Conservation (phyloP, 306 rosid species). For the Bauhinia variegata region DNA sequence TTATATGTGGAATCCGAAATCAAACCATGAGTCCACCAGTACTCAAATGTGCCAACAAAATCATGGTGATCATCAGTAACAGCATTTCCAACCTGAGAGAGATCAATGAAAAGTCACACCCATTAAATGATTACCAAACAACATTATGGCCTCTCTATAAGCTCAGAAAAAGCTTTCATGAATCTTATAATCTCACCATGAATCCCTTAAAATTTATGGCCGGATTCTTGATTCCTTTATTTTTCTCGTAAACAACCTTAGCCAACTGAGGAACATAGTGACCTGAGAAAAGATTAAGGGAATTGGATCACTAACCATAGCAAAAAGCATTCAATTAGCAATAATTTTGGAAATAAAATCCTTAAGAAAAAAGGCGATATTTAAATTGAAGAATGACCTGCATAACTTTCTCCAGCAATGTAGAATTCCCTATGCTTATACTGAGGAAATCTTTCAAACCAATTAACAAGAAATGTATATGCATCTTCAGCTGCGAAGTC, state of each 20-base stretch:
- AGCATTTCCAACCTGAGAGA: slow-evolving; percentile 85
- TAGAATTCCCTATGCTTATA: slow-evolving; percentile 88
- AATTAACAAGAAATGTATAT: slow-evolving; percentile 72
- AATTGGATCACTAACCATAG: slow-evolving; percentile 20
- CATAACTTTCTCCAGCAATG: slow-evolving; percentile 98
- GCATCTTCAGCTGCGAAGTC: slow-evolving; percentile 83
- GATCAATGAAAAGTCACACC: slow-evolving; percentile 27
- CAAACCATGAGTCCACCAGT: slow-evolving; percentile 98
- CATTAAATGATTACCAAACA: slow-evolving; percentile 25
- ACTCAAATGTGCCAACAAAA: slow-evolving; percentile 82
- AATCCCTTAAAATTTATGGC: slow-evolving; percentile 82
- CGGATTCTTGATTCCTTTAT: slow-evolving; percentile 74
- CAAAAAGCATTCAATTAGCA: slow-evolving; percentile 16
- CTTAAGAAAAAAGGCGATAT: not conserved
- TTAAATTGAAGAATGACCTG: slow-evolving; percentile 58
- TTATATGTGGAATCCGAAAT: slow-evolving; percentile 88
- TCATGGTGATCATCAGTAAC: slow-evolving; percentile 93
- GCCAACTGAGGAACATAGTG: slow-evolving; percentile 95
- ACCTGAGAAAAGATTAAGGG: slow-evolving; percentile 56
- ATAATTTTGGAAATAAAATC: slow-evolving; percentile 6
- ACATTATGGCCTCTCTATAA: not conserved
- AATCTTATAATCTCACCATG: slow-evolving; percentile 62
- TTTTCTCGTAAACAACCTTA: slow-evolving; percentile 68
- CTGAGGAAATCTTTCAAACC: slow-evolving; percentile 98
- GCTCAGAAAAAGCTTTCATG: not conserved